phyloP scores from a whole-genome alignment of 2,329 filamentous ascomycete species.

The Colletotrichum sp. region DNA sequence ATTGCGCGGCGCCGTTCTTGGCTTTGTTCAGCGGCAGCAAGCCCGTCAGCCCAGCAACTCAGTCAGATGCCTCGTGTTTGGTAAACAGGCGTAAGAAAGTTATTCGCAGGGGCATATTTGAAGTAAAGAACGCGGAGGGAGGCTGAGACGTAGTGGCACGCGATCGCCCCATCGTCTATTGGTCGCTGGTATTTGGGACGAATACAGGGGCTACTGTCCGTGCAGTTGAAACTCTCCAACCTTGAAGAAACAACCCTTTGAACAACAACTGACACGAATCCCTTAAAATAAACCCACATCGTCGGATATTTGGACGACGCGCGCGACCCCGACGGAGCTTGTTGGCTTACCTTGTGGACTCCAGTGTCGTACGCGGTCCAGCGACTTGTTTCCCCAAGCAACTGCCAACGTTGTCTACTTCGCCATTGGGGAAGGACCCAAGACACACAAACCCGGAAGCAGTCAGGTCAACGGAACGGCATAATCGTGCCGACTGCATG shows the following conservation, averaged over 20 bases:
- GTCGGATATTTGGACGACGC: slow-evolving; percentile 2
- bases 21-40: not conserved
- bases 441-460: not conserved
- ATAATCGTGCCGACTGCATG: slow-evolving; percentile 7
- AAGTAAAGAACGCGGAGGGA: not conserved
- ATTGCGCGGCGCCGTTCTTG: not conserved
- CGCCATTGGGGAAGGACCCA: not conserved
- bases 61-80: not conserved
- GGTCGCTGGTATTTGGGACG: slow-evolving; percentile 6
- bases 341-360: not conserved
- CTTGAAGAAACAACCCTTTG: slow-evolving; percentile 11
- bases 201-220: slow-evolving; percentile 17
- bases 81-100: not conserved
- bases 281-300: not conserved
- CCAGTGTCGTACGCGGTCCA: not conserved
- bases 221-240: slow-evolving; percentile 15
- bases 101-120: not conserved
- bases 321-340: not conserved
- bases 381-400: not conserved
- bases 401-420: not conserved
- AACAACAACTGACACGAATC: not conserved
- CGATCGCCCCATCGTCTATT: slow-evolving; percentile 7
- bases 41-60: not conserved
- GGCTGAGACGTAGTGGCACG: slow-evolving; percentile 12
- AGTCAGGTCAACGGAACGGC: slow-evolving; percentile 1